Base-by-base conservation (phyloP, 495 filamentous ascomycete species). In the Margaritispora aquatica region DNA sequence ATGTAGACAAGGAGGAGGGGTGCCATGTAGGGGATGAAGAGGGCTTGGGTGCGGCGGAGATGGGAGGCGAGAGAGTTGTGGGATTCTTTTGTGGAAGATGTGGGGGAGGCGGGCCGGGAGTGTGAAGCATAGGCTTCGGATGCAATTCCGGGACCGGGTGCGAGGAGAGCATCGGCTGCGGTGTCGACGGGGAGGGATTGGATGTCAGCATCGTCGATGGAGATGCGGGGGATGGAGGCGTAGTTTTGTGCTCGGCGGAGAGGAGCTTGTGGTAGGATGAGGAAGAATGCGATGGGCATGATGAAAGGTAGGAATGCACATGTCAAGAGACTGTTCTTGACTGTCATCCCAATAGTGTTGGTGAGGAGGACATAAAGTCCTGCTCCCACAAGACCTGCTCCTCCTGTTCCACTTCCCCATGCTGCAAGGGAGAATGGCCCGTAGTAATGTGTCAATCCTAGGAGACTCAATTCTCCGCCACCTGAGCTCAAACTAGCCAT, bases 381-480 rank as follows among this genome's bases (percentile, higher is more conserved):
- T 8, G 92, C 89, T 1, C 94, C 94, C 5, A 92, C 73, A 62
- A 98, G 67, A 1, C 94, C 94, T 1, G 94, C 94, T 0, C 85
- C 94, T 2, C 94, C 94, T 0, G 94, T 97, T 0, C 94, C 94
- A 65, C 87, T 92, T 0, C 91, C 87, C 94, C 94, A 98, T 13
- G 89, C 85, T 3, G 93, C 94, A 46, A 97, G 75, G 63, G 89
- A 92, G 69, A 90, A 89, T n/a, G 79, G 83, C 0, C 94, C 94
- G 63, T 97, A 97, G 71, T 85, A 96, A 69, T 98, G 94, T 24
- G 94, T 96, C 64, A 98, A 69, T 2, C 89, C 86, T 17, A 98
- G 71, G 66, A 98, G 96, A 63, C 86, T 92, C 48, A 96, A 72
- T 75, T 97, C 94, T 5, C 94, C 94, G 7, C 76, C 86, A 10